Evolutionary conservation across 2,329 filamentous ascomycete species (phyloP), one percentile per base, ranked within the genome.

Genomic region (Alternaria solani): DNA sequence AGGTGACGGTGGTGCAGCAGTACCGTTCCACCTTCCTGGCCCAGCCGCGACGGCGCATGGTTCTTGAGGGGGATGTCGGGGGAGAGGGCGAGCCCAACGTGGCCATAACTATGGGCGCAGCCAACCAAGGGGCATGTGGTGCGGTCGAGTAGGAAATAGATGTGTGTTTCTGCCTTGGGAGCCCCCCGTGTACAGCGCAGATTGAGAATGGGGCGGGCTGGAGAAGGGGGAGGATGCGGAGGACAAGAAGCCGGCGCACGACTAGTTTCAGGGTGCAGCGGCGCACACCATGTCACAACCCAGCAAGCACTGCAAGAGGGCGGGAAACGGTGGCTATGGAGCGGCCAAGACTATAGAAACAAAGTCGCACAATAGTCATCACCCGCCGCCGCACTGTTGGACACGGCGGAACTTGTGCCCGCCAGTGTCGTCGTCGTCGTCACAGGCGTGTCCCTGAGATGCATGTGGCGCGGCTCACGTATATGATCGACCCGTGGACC

Each of bases 1-100:
- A 97, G 26, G 88, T 91, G 54, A 91, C 85, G 62, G 88, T 87
- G 43, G 85, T 82, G 81, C 94, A 98, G 84, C 93, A 97, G 74
- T 87, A 89, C 51, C 93, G 90, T 84, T 97, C 94, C 71, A 91
- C 84, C 76, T 85, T 87, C 65, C 91, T 85, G 49, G 87, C 89
- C 83, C 87, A 91, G 49, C 76, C 75, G 63, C 67, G 74, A 68
- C 67, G 80, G 66, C 76, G 74, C 75, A 78, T 78, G 34, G 68
- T 71, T 60, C 73, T 66, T 30, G 77, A 76, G 32, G 78, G 78
- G 11, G 78, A 80, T 16, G 71, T 71, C 26, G 78, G 76, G 62
- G 77, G 73, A 14, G 77, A 79, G 38, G 76, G 75, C 58, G 78
- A 78, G 59, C 69, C 76, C 61, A 80, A 64, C 46, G 75, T 79